A percentile compares a stretch with the other conserved stretches of the same genome.
phyloP scores from a whole-genome alignment of 495 filamentous ascomycete genomes.

The Hamigera avellanea region DNA sequence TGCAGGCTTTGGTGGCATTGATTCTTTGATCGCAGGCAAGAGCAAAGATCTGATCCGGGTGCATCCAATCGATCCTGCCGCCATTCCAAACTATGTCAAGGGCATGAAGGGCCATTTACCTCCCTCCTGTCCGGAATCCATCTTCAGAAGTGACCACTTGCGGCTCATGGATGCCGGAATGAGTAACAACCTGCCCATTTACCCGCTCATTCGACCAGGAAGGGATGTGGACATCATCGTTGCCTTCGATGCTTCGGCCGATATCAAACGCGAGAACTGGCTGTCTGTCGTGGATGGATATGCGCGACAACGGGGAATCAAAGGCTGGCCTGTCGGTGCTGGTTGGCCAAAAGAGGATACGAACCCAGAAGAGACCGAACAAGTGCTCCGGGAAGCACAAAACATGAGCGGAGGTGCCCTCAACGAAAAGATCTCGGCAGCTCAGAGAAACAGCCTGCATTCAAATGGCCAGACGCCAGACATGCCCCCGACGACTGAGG shows the following conservation, averaged over 20 bases:
- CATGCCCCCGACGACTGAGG: background rate
- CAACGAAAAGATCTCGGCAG: constrained; percentile 49
- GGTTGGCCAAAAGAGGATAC: constrained; percentile 68
- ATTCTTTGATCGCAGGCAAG: constrained; percentile 72
- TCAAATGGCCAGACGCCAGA: constrained; percentile 6
- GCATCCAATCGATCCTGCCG: constrained; percentile 83
- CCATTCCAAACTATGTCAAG: constrained; percentile 75
- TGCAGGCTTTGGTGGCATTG: constrained; percentile 63
- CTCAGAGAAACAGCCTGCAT: constrained; percentile 38
- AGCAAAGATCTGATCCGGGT: constrained; percentile 76
- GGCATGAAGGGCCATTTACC: constrained; percentile 70
- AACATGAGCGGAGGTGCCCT: constrained; percentile 46
- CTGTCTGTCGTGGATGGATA: constrained; percentile 87
- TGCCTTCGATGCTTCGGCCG: constrained; percentile 76
- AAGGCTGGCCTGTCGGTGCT: constrained; percentile 84
- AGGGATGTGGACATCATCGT: constrained; percentile 85
- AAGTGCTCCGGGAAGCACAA: constrained; percentile 58
- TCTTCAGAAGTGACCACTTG: constrained; percentile 57
- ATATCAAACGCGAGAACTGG: constrained; percentile 85
- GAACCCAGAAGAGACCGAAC: constrained; percentile 40
- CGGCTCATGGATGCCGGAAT: constrained; percentile 96
- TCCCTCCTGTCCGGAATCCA: constrained; percentile 57
- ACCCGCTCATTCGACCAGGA: constrained; percentile 80
- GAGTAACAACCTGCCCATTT: constrained; percentile 94
- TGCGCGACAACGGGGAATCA: constrained; percentile 73